phyloP scores from a whole-genome alignment of 352 stramenopile species.

The Pythium sukuiense region DNA sequence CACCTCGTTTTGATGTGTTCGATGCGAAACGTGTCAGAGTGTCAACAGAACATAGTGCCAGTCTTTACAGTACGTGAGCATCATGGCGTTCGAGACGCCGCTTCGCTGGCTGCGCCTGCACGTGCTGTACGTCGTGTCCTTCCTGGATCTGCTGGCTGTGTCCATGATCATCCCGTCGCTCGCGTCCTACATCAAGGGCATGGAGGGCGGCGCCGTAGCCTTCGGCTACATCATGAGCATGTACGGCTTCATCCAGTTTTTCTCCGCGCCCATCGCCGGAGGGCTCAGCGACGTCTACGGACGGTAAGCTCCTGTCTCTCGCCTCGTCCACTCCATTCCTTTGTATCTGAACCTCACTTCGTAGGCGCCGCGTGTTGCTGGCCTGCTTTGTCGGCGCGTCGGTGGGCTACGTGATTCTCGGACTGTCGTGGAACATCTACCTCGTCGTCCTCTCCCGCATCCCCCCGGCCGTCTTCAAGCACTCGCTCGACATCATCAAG shows the following conservation, averaged over 20 bases:
- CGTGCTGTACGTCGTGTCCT: slow-evolving; percentile 77
- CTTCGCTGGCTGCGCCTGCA: slow-evolving; percentile 36
- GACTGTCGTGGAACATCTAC: slow-evolving; percentile 77
- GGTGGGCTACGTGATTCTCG: slow-evolving; percentile 67
- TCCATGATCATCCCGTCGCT: slow-evolving; percentile 87
- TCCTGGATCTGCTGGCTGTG: slow-evolving; percentile 79
- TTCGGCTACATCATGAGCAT: slow-evolving; percentile 84
- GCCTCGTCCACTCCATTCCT: not conserved
- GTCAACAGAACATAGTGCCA: not conserved
- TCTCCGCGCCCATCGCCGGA: slow-evolving; percentile 72
- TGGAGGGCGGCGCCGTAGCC: slow-evolving; percentile 64
- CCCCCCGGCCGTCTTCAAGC: slow-evolving; percentile 75
- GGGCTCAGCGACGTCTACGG: slow-evolving; percentile 74
- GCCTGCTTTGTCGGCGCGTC: slow-evolving; percentile 62
- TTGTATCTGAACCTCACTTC: not conserved
- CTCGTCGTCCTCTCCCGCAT: slow-evolving; percentile 74
- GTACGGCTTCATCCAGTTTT: slow-evolving; percentile 86
- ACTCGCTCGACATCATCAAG: slow-evolving; percentile 81
- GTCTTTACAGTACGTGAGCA: not conserved
- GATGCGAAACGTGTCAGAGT: slow-evolving; percentile 2
- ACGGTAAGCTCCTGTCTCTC: slow-evolving; percentile 24
- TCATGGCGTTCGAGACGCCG: slow-evolving; percentile 1
- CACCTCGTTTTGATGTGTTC: not conserved
- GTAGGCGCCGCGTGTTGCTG: slow-evolving; percentile 52
- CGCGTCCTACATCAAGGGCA: slow-evolving; percentile 71